These are phyloP conservation scores for Zea mays DNA, from an alignment of 176 grass and related monocot species.

Conservation along the genomic window Zm-B73-REFERENCE-NAM-5.0 NC_050100.1:61860001-61860500, in stretches of 20 bases:
- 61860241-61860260: conserved; percentile 89
- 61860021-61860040: neutral
- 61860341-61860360: conserved; percentile 94
- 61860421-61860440: neutral
- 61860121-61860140: conserved; percentile 90
- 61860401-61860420: conserved; percentile 85
- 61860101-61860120: conserved; percentile 94
- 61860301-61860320: conserved; percentile 8
- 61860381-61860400: conserved; percentile 85
- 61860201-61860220: conserved; percentile 94
- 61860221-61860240: conserved; percentile 96
- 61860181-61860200: conserved; percentile 98
- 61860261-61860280: conserved; percentile 99
- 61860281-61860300: conserved; percentile 21
- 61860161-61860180: conserved; percentile 95
- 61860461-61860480: neutral
- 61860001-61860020: neutral
- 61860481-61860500: neutral
- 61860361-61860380: conserved; percentile 92
- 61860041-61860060: conserved; percentile 19
- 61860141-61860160: conserved; percentile 86
- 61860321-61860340: conserved; percentile 2
- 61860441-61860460: neutral
- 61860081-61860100: conserved; percentile 41
- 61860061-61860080: conserved; percentile 19